Percentiles rank a stretch among this genome's conserved stretches.
These are phyloP conservation scores for Calocybe gangraenosa DNA, from an alignment of 768 basidiomycete species.

Conservation along the genomic window DNA sequence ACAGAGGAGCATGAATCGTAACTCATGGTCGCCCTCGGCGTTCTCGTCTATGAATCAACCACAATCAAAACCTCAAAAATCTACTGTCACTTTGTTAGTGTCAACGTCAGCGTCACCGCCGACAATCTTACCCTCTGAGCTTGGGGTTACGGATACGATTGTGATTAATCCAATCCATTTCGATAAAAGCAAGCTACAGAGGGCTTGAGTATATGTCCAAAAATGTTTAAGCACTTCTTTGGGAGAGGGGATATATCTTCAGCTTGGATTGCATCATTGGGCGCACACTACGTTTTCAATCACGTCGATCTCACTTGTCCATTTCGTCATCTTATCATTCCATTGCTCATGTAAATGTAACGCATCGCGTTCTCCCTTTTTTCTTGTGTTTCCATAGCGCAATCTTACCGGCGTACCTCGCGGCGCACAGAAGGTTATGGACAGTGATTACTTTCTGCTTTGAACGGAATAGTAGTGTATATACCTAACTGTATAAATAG, in stretches of 20 bases:
- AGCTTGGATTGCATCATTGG: no score
- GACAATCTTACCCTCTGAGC: conserved; percentile 1
- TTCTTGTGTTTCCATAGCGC: conserved; percentile 11
- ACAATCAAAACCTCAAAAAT: background rate
- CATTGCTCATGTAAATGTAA: background rate
- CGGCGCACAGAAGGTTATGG: conserved; percentile 1
- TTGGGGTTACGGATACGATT: conserved; percentile 5
- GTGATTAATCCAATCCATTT: conserved; percentile 15
- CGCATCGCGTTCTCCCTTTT: background rate
- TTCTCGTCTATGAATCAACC: conserved; percentile 7
- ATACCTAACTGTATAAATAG: conserved; percentile 21
- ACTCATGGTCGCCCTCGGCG: conserved; percentile 41
- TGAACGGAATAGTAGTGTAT: conserved; percentile 17
- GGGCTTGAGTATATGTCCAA: background rate
- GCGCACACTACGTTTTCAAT: background rate
- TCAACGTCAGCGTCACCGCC: conserved; percentile 5
- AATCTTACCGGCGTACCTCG: background rate
- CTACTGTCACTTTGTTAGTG: conserved; percentile 9
- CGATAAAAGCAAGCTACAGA: conserved; percentile 7
- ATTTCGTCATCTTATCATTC: background rate
- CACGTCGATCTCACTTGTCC: background rate
- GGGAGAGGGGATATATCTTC: no score
- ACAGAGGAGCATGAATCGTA: conserved; percentile 43
- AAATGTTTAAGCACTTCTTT: no score
- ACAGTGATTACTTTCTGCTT: conserved; percentile 12